Percentiles rank a stretch among this genome's conserved stretches.
Conservation (phyloP, 768 basidiomycete species). For the Mycena rosella region DNA sequence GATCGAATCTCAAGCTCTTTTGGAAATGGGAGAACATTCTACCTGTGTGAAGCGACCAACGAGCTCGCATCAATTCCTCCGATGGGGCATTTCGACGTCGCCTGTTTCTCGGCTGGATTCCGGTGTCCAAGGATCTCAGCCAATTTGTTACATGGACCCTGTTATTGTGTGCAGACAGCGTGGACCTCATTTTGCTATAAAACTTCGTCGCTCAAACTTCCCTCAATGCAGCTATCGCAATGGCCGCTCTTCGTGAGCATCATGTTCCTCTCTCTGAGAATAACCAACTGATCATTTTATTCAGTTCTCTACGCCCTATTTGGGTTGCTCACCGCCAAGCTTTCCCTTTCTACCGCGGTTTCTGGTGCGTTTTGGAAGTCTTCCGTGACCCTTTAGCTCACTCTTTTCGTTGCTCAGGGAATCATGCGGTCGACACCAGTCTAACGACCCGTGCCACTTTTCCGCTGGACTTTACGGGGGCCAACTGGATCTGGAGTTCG, state of each 20-base stretch:
- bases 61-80: too few species aligned
- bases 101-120: neutral
- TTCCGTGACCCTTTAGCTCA: neutral
- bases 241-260: neutral
- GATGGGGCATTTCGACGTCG: too few species aligned
- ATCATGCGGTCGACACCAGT: neutral
- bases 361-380: neutral
- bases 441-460: neutral
- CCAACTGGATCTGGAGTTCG: conserved; percentile 5
- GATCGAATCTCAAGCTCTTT: too few species aligned
- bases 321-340: neutral
- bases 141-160: too few species aligned
- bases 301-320: neutral
- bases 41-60: too few species aligned
- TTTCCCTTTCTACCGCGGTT: neutral
- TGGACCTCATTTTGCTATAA: neutral
- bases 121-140: neutral
- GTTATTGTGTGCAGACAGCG: neutral
- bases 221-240: neutral
- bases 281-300: neutral
- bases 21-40: too few species aligned
- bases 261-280: neutral
- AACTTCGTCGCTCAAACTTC: neutral
- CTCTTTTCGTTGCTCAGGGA: neutral
- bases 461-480: neutral